These are phyloP conservation scores for Rhexocercosporidium sp. DNA, from an alignment of 2,329 filamentous ascomycete species.

Conservation along the genomic window DNA sequence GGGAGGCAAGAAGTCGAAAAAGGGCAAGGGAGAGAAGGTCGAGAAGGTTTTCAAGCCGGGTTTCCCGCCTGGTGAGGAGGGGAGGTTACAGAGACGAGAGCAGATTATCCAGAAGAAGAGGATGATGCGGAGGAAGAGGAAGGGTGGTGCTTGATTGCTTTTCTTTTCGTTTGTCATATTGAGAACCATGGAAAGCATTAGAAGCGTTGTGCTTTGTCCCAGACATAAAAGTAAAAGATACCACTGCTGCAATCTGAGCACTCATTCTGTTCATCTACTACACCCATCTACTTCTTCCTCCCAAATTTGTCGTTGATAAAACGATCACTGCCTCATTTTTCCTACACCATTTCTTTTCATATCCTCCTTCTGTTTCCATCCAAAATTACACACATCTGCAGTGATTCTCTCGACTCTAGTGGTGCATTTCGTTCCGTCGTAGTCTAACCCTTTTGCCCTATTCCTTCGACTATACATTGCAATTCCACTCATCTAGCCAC, in stretches of 20 bases:
- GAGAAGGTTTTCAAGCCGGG: conserved; percentile 16
- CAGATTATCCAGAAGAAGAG: conserved; percentile 23
- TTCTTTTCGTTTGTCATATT: background rate
- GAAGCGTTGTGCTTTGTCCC: background rate
- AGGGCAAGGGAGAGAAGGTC: background rate
- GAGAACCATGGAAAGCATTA: background rate
- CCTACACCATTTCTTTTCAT: no score
- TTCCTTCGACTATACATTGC: no score
- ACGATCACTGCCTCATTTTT: no score
- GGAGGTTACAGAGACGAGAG: conserved; percentile 15
- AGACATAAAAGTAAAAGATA: background rate
- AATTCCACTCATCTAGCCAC: no score
- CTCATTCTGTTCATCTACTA: background rate
- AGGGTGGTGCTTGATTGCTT: conserved; percentile 8
- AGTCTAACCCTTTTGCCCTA: no score
- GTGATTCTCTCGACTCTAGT: no score
- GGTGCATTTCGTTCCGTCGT: no score
- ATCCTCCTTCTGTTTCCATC: no score
- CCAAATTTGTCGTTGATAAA: no score
- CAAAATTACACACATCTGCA: no score
- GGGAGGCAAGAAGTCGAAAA: background rate
- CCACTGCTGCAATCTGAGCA: conserved; percentile 1
- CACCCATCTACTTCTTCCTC: no score
- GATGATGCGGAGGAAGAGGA: conserved; percentile 18
- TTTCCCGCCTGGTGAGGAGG: conserved; percentile 22